A percentile compares a stretch with the other conserved stretches of the same genome.
phyloP scores from a whole-genome alignment of 1,284 basidiomycete genomes.

The Ustilago hordei region DNA sequence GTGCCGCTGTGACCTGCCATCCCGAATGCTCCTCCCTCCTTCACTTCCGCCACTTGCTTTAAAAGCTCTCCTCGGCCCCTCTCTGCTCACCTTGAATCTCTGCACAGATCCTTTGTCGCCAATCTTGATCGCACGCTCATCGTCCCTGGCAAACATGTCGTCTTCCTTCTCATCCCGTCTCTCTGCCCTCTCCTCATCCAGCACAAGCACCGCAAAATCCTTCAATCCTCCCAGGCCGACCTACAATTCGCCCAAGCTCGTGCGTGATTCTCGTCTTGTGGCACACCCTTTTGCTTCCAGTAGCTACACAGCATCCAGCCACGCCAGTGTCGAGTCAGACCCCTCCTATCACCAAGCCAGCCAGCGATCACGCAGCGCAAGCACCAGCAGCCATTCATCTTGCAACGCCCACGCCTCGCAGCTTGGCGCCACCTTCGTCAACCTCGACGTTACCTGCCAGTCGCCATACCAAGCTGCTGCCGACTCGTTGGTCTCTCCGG shows the following conservation, averaged over 20 bases:
- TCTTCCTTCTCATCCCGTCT: constrained; percentile 20
- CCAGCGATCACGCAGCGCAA: not conserved
- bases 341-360: not conserved
- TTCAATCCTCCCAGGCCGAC: constrained; percentile 32
- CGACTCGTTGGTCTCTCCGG: not conserved
- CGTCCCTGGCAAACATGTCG: constrained; percentile 8
- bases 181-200: constrained; percentile 14
- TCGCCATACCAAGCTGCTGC: not conserved
- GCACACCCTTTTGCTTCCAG: constrained; percentile 15
- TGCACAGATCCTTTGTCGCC: not conserved
- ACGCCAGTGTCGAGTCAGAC: not conserved
- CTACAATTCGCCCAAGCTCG: constrained; percentile 40
- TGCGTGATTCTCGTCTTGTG: constrained; percentile 11
- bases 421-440: constrained; percentile 4
- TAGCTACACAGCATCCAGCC: constrained; percentile 1
- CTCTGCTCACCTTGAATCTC: not conserved
- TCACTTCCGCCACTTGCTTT: not conserved
- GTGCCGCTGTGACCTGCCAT: not conserved
- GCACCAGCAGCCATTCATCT: not conserved
- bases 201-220: not conserved
- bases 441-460: not conserved
- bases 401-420: not conserved
- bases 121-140: not conserved
- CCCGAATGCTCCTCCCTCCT: not conserved
- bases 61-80: not conserved